Evolutionary conservation across 2,329 filamentous ascomycete species (phyloP).

Genomic region (Neopestalotiopsis sp.): DNA sequence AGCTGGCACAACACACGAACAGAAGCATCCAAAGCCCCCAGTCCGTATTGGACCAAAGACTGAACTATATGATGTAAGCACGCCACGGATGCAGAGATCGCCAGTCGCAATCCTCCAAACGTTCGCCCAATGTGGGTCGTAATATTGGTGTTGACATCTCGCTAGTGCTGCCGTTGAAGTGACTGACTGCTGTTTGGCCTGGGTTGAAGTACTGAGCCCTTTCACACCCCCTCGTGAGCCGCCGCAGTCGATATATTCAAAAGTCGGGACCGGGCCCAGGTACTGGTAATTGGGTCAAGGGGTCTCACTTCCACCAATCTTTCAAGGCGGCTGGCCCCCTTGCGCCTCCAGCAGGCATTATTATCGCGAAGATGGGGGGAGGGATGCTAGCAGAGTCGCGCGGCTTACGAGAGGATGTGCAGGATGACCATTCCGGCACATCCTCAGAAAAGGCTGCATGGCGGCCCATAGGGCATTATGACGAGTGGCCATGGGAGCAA

Average conservation of each 20-base stretch:
- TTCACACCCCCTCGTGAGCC: slow-evolving; percentile 9
- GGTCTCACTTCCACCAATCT: slow-evolving; percentile 17
- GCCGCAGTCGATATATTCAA: slow-evolving; percentile 10
- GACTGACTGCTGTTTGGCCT: background rate
- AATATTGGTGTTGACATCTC: slow-evolving; percentile 17
- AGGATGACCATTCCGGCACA: background rate
- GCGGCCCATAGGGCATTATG: background rate
- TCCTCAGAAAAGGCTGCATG: background rate
- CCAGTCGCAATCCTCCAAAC: background rate
- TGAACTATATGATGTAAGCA: slow-evolving; percentile 3
- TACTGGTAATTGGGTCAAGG: background rate
- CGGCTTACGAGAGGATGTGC: background rate
- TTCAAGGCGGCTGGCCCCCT: background rate
- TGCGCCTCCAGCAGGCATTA: background rate
- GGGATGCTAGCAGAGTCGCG: background rate
- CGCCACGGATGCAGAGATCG: background rate
- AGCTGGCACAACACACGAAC: background rate
- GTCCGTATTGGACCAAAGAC: background rate
- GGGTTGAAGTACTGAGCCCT: background rate
- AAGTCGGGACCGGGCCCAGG: background rate
- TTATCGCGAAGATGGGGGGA: background rate
- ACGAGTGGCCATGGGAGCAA: background rate
- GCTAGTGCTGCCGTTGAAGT: slow-evolving; percentile 11
- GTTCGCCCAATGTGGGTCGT: slow-evolving; percentile 3
- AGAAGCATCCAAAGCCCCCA: background rate